A percentile compares a stretch with the other conserved stretches of the same genome.
Conservation (phyloP, 2,329 filamentous ascomycete genomes). For the Alternaria incomplexa region DNA sequence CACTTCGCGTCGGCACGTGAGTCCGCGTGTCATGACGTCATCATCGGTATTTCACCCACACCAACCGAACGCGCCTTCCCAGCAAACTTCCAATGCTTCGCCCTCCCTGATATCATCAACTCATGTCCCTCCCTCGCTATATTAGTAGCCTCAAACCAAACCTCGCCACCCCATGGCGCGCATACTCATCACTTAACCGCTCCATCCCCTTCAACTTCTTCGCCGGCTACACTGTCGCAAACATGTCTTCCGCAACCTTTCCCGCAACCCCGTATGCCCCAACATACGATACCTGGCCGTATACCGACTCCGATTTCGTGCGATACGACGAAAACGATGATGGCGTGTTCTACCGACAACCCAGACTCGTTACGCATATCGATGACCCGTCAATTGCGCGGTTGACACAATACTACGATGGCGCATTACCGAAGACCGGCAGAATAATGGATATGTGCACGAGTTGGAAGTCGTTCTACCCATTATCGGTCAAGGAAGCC, state of each 20-base stretch:
- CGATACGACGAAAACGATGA: conserved; percentile 48
- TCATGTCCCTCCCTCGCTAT: conserved; percentile 13
- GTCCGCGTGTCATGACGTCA: conserved; percentile 30
- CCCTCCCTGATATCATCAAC: background rate
- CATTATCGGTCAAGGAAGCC: conserved; percentile 38
- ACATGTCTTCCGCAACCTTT: conserved; percentile 13
- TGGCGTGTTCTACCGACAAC: conserved; percentile 48
- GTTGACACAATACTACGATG: conserved; percentile 56
- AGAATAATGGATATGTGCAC: conserved; percentile 59
- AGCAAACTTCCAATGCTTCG: background rate
- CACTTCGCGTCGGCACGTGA: conserved; percentile 17
- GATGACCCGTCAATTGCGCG: conserved; percentile 57
- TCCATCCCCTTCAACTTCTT: conserved; percentile 21
- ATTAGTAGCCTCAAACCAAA: background rate
- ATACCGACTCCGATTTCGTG: conserved; percentile 43
- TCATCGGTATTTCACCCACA: background rate
- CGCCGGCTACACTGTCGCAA: conserved; percentile 9
- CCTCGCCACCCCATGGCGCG: conserved; percentile 1
- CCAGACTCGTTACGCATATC: conserved; percentile 62
- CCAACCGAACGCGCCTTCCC: conserved; percentile 7
- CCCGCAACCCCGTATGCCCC: conserved; percentile 21
- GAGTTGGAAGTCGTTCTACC: conserved; percentile 59
- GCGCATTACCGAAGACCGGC: conserved; percentile 50
- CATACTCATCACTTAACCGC: conserved; percentile 8
- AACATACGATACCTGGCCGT: conserved; percentile 29